Evolutionary conservation across 2,329 filamentous ascomycete genomes (phyloP).

Genomic region (Aspergillus transmontanensis): DNA sequence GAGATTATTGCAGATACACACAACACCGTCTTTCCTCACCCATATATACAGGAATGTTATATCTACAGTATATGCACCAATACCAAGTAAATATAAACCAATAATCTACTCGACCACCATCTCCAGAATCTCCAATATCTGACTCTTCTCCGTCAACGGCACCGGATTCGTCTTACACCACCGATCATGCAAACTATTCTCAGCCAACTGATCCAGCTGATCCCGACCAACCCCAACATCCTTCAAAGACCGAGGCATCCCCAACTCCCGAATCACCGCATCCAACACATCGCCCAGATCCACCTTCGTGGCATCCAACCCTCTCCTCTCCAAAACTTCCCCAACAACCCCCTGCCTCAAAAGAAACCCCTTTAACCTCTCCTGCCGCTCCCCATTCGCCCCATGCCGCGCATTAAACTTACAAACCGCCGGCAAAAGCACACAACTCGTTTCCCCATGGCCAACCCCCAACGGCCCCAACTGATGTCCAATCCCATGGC

Average conservation of each 20-base stretch:
- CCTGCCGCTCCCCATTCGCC: conserved; percentile 48
- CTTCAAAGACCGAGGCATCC: conserved; percentile 56
- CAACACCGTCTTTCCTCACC: background rate
- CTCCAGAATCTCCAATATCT: conserved; percentile 57
- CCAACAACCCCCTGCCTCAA: conserved; percentile 41
- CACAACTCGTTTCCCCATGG: conserved; percentile 63
- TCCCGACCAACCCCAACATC: conserved; percentile 56
- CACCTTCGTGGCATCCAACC: conserved; percentile 26
- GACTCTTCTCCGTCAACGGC: conserved; percentile 48
- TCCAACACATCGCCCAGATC: conserved; percentile 58
- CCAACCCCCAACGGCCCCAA: conserved; percentile 59
- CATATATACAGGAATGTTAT: background rate
- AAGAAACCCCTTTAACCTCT: conserved; percentile 43
- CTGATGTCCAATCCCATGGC: conserved; percentile 58
- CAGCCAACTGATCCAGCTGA: conserved; percentile 51
- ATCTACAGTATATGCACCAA: background rate
- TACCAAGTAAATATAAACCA: background rate
- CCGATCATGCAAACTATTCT: conserved; percentile 53
- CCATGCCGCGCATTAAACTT: conserved; percentile 55
- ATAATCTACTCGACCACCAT: conserved; percentile 31
- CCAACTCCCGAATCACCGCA: conserved; percentile 53
- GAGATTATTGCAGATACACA: background rate
- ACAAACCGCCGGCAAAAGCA: conserved; percentile 58
- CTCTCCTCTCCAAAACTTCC: conserved; percentile 36
- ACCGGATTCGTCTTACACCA: conserved; percentile 56